Percentiles rank a stretch among this genome's conserved stretches.
Evolutionary conservation across 208 protist genomes (phyloP).

Genomic region (Trypanosoma melophagium): DNA sequence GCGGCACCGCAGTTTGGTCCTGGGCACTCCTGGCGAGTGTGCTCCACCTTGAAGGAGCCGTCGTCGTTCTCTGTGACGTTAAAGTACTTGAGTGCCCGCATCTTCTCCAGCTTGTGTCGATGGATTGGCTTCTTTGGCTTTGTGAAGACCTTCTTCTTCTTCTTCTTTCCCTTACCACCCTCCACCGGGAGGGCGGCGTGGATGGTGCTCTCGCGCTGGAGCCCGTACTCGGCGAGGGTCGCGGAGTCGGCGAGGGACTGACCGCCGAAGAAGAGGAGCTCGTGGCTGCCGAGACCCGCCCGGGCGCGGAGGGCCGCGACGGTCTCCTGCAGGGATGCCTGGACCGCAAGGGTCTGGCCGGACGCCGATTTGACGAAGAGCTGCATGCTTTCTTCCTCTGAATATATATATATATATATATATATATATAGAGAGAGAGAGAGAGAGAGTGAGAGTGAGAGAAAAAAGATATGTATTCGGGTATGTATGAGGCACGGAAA

Average conservation of each 20-base stretch:
- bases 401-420: background rate
- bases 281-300: slow-evolving; percentile 71
- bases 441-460: background rate
- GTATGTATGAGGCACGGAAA: background rate
- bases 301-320: slow-evolving; percentile 79
- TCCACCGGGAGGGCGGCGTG: slow-evolving; percentile 87
- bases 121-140: slow-evolving; percentile 99
- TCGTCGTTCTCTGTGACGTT: slow-evolving; percentile 96
- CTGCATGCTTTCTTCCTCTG: slow-evolving; percentile 29
- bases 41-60: slow-evolving; percentile 93
- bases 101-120: slow-evolving; percentile 99
- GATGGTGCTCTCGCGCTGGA: slow-evolving; percentile 87
- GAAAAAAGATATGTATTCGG: background rate
- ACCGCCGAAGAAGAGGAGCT: slow-evolving; percentile 89
- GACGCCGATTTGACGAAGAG: slow-evolving; percentile 23
- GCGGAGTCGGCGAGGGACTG: slow-evolving; percentile 79
- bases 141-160: slow-evolving; percentile 99
- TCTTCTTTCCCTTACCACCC: slow-evolving; percentile 97
- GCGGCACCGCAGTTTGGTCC: slow-evolving; percentile 89
- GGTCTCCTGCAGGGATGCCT: slow-evolving; percentile 80
- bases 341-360: slow-evolving; percentile 49
- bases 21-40: slow-evolving; percentile 87
- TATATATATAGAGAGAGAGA: background rate
- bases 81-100: slow-evolving; percentile 99
- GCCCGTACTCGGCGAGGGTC: slow-evolving; percentile 66